Percentiles rank a stretch among this genome's conserved stretches.
These are phyloP conservation scores for Chalciporus pseudorubinellus DNA, from an alignment of 768 basidiomycete species.

Conservation along the genomic window DNA sequence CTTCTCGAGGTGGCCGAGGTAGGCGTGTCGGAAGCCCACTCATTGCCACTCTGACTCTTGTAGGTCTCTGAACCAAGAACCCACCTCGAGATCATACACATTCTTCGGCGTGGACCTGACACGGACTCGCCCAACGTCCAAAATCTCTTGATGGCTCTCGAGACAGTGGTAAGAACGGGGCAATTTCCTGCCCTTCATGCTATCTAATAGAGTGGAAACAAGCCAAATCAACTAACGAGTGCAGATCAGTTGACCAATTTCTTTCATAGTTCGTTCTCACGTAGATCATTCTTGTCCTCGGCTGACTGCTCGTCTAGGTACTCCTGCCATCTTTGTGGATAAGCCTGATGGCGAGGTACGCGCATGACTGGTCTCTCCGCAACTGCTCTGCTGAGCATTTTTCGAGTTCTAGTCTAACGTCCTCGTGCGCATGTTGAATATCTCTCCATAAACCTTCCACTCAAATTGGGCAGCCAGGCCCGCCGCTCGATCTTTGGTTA, in stretches of 20 bases:
- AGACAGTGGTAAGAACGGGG: slow-evolving; percentile 33
- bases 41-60: slow-evolving; percentile 4
- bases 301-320: slow-evolving; percentile 35
- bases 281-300: neutral
- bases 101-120: slow-evolving; percentile 45
- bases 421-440: slow-evolving; percentile 19
- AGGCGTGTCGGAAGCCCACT: neutral
- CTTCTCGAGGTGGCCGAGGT: slow-evolving; percentile 74
- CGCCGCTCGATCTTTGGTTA: slow-evolving; percentile 80
- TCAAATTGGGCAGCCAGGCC: slow-evolving; percentile 38
- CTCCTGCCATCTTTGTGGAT: slow-evolving; percentile 57
- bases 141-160: slow-evolving; percentile 47
- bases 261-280: slow-evolving; percentile 37
- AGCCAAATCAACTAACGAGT: slow-evolving; percentile 51
- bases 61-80: slow-evolving; percentile 67
- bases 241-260: slow-evolving; percentile 64
- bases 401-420: slow-evolving; percentile 21
- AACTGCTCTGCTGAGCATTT: slow-evolving; percentile 8
- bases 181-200: slow-evolving; percentile 9
- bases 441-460: slow-evolving; percentile 8
- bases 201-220: slow-evolving; percentile 16
- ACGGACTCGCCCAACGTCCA: slow-evolving; percentile 41
- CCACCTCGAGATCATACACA: slow-evolving; percentile 46
- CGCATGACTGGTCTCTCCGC: slow-evolving; percentile 2
- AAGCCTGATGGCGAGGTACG: slow-evolving; percentile 55